Base-by-base conservation (phyloP, 495 filamentous ascomycete genomes). In the Penicillium argentinense region DNA sequence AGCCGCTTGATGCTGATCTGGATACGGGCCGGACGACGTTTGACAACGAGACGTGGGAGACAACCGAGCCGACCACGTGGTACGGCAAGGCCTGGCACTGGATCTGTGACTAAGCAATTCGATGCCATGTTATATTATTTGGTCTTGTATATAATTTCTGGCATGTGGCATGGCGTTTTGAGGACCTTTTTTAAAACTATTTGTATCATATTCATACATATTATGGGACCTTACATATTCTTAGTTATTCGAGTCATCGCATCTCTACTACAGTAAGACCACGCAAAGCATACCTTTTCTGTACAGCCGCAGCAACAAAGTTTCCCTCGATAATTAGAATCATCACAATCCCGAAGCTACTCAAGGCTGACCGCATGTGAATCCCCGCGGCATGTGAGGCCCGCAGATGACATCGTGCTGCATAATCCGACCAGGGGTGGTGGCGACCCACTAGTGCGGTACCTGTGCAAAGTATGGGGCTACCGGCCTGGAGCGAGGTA, bases 31-130 rank as follows among this genome's bases (percentile, higher is more conserved):
- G 69, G 24, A 56, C 49, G 6, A 51, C 42, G 12, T 39, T 64
- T 32, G 73, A 74, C 12, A 75, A 73, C 14, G 69, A 68, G 45
- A 66, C 52, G 2, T 78, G 72, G 68, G 73, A 73, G 50, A 71
- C 73, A 8, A 55, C 57, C 4, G 62, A 60, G 37, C 67, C 73
- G 2, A 73, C 68, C 8, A 73, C 69, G 7, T 68, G 67, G 69
- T 64, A 70, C 26, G 58, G 62, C 23, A 65, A 61, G 43, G 23
- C 42, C 4, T 66, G 55, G 55, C 42, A 30, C 1, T 54, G 56
- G 51, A 48, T 69, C 8, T 32, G 41, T 22, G 56, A 54, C 12
- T 66, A 45, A 54, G 17, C 41, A 6, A 14, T 37, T 45, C 3
- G 36, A 13, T 46, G 21, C 24, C 19, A 47, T 16, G n/a, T 4